Percentiles rank a stretch among this genome's conserved stretches.
Evolutionary conservation across 768 basidiomycete species (phyloP).

Genomic region (Pulveroboletus sp.): DNA sequence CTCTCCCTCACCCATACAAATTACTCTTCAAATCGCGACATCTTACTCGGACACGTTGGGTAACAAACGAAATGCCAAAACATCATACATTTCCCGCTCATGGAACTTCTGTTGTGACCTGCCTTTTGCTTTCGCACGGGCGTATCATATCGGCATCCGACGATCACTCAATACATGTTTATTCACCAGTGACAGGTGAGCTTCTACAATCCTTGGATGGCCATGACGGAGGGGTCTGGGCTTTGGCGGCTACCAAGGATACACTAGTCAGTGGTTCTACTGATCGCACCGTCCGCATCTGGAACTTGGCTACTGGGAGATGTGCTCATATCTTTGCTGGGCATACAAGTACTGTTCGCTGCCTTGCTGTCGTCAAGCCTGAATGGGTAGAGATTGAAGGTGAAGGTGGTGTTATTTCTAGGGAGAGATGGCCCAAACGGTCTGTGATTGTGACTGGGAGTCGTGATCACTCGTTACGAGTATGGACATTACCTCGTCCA

Average conservation of each 20-base stretch:
- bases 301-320: conserved; percentile 74
- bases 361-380: conserved; percentile 93
- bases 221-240: conserved; percentile 97
- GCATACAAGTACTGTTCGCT: conserved; percentile 94
- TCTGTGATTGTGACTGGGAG: conserved; percentile 72
- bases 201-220: conserved; percentile 74
- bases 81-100: conserved; percentile 84
- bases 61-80: conserved; percentile 63
- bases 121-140: conserved; percentile 88
- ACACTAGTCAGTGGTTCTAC: conserved; percentile 89
- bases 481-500: conserved; percentile 64
- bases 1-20: conserved; percentile 84
- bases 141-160: conserved; percentile 97
- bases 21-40: conserved; percentile 89
- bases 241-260: conserved; percentile 84
- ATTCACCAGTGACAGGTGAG: conserved; percentile 79
- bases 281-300: conserved; percentile 88
- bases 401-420: conserved; percentile 53
- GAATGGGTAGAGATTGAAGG: conserved; percentile 75
- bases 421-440: conserved; percentile 70
- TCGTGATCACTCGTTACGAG: conserved; percentile 58
- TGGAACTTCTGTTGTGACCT: conserved; percentile 89
- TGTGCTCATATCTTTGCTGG: conserved; percentile 95
- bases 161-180: conserved; percentile 94
- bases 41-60: conserved; percentile 77